Evolutionary conservation across 495 filamentous ascomycete species (phyloP), one percentile per base, ranked within the genome.

Genomic region (Bryoglossum gracile): DNA sequence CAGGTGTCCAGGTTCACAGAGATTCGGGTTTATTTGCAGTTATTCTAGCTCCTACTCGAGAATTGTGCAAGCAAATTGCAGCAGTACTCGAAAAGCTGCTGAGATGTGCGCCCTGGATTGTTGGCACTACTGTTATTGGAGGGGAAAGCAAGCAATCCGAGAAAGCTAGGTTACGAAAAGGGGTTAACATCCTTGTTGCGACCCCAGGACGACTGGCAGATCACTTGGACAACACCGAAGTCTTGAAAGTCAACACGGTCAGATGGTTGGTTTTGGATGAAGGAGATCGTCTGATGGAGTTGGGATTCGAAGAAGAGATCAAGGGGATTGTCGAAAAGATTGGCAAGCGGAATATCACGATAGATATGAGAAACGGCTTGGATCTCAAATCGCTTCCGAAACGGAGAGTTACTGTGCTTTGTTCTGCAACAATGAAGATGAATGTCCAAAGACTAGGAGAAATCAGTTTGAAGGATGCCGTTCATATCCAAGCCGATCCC

Each of bases 101-200:
- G 17, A 80, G 85, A 40, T 90, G 87, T 49, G 83, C 86, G 25
- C 76, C 79, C 2, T 96, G 89, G 89, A 78, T 98, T 36, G 92
- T 97, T 0, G 81, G 82, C 18, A 89, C 88, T 4, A 92, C 86
- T 0, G 89, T 98, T 10, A 94, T 89, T 54, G 92, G 92, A 62
- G 92, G 92, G 18, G 90, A 97, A 67, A 96, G 90, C 66, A 96
- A 96, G 65, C 91, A 96, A 58, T 89, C 87, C 1, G 92, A 98
- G 62, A 98, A 98, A 63, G 88, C 92, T 22, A 72, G 94, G 36
- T 60, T 98, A 53, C 71, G 92, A 53, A 97, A 96, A 62, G 92
- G 92, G 1, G 69, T 95, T 51, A 96, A 96, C 66, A 94, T 97
- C 43, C 72, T 98, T 19, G 86, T 98, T 11, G 92, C 92, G 24